phyloP scores from a whole-genome alignment of 495 filamentous ascomycete species.

The Melanomma pulvis-pyrius region DNA sequence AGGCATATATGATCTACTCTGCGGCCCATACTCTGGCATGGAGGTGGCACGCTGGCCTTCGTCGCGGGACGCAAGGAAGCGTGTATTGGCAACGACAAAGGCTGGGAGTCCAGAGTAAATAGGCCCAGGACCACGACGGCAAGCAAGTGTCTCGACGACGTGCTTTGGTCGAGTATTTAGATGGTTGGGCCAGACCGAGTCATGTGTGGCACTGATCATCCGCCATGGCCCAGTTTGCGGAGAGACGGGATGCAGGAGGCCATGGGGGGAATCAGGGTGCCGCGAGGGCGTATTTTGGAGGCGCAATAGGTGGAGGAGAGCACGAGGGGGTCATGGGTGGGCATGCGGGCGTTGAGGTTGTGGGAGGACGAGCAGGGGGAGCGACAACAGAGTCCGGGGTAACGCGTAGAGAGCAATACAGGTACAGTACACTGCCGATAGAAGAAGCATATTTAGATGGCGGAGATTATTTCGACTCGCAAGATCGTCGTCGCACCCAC shows the following conservation, averaged over 20 bases:
- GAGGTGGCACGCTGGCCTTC: constrained; percentile 9
- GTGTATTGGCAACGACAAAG: constrained; percentile 5
- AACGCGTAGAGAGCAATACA: too few species aligned
- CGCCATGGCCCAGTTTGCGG: constrained; percentile 3
- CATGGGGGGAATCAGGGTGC: not conserved
- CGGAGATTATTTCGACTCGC: too few species aligned
- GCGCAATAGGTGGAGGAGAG: not conserved
- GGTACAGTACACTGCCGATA: too few species aligned
- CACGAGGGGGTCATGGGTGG: constrained; percentile 10
- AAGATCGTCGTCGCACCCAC: too few species aligned
- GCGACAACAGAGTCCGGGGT: too few species aligned
- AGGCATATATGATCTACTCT: not conserved
- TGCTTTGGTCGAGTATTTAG: constrained; percentile 8
- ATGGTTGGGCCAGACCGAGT: constrained; percentile 6
- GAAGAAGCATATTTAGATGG: too few species aligned
- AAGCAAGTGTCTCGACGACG: constrained; percentile 6
- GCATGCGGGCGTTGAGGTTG: constrained; percentile 10
- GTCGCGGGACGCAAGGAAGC: constrained; percentile 4
- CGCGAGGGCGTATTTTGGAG: not conserved
- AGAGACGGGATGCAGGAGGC: constrained; percentile 11
- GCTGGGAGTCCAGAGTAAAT: not conserved
- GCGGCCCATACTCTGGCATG: constrained; percentile 1
- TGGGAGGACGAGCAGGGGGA: too few species aligned
- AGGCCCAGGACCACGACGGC: too few species aligned
- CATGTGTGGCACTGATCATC: constrained; percentile 20